phyloP scores from a whole-genome alignment of 1,284 basidiomycete genomes.

The Flammula alnicola region DNA sequence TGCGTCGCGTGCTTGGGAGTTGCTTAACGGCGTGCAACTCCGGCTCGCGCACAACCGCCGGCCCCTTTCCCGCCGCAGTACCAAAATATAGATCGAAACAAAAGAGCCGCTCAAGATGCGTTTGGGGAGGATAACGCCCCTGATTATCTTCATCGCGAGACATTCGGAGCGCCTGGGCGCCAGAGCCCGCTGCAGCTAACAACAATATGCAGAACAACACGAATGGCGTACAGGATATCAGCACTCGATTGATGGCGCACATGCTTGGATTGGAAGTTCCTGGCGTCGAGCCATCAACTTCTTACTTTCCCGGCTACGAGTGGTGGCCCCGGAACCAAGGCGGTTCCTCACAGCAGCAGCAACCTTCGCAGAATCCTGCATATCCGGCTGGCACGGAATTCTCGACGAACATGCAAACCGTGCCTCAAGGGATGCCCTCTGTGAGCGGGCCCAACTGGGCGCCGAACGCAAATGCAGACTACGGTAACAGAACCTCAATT shows the following conservation, averaged over 20 bases:
- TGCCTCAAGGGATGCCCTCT: conserved; percentile 9
- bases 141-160: conserved; percentile 50
- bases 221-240: conserved; percentile 59
- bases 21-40: conserved; percentile 72
- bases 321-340: conserved; percentile 65
- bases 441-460: conserved; percentile 12
- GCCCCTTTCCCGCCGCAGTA: conserved; percentile 34
- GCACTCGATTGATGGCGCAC: conserved; percentile 68
- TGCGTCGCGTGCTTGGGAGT: conserved; percentile 69
- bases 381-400: conserved; percentile 25
- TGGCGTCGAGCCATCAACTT: conserved; percentile 62
- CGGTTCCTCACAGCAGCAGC: conserved; percentile 16
- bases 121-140: conserved; percentile 59
- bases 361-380: conserved; percentile 13
- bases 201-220: conserved; percentile 30
- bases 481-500: conserved; percentile 26
- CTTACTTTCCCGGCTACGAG: conserved; percentile 72
- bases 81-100: conserved; percentile 45
- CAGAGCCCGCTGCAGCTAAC: conserved; percentile 22
- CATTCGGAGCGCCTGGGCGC: conserved; percentile 37
- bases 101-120: conserved; percentile 68
- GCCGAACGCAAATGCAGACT: conserved; percentile 21
- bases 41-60: conserved; percentile 45
- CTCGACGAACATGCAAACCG: conserved; percentile 20
- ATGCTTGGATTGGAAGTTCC: conserved; percentile 69